Base-by-base conservation (phyloP, 208 protist genomes). In the Trypanosoma theileri region DNA sequence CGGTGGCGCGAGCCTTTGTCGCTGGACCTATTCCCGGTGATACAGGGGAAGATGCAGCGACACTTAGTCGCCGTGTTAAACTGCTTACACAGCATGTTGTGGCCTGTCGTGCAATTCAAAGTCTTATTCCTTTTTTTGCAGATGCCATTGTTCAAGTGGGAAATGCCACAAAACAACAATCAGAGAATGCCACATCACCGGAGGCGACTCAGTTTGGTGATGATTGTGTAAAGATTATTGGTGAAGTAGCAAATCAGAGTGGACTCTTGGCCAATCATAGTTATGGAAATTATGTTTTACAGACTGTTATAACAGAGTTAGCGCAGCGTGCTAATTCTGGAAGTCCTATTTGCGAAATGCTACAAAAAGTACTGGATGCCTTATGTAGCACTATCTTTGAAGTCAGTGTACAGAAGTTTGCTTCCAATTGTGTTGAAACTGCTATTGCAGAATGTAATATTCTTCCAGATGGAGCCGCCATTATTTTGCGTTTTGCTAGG, bases 371-470 rank as follows among this genome's bases (percentile, higher is more conserved):
- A 44, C 73, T 86, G 44, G 73, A 91, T 66, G 31, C 60, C 58
- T 73, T 95, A 22, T 64, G 80, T n/a, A 69, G 66, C 44, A 81
- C 77, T 14, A 81, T 92, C 35, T 84, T 85, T 44, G 81, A 90
- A n/a, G 66, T 88, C 0, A 84, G 82, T 66, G 64, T 79, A 56
- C 80, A 95, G 57, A 89, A 90, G 70, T 92, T 81, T 65, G 81
- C 81, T 0, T 95, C 89, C 9, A 91, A 95, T 75, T 92, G 84
- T 66, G 80, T 92, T n/a, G 84, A 95, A 67, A 72, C 82, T 21
- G 82, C 83, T 26, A 75, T 95, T 31, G 68, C 64, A 42, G 78
- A 71, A 46, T 79, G 84, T 7, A 53, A 69, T 46, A 69, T 64
- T 41, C 57, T 80, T 22, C 71, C 72, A 42, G 75, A 85, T 35